Conservation (phyloP, 352 stramenopile species). For the Phytophthora megakarya region DNA sequence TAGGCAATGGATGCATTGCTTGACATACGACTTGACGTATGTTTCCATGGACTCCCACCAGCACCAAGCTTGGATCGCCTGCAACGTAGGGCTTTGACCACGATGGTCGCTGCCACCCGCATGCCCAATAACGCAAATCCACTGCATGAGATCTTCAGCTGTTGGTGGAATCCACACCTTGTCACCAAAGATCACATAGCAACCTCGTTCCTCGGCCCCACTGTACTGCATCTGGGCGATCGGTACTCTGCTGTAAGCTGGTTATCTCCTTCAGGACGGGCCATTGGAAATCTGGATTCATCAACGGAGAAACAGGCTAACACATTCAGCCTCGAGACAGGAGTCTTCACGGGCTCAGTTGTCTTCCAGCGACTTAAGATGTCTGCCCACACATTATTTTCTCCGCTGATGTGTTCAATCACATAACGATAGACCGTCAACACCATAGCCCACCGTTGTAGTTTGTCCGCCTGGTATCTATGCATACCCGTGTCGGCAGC, state of each 20-base stretch:
- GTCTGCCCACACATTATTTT: conserved; percentile 5
- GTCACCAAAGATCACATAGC: neutral
- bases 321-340: neutral
- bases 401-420: conserved; percentile 6
- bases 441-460: conserved; percentile 11
- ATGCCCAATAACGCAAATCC: neutral
- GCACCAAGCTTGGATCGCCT: neutral
- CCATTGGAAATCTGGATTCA: neutral
- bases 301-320: neutral
- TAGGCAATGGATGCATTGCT: neutral
- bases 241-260: neutral
- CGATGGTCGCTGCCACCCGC: neutral
- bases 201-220: neutral
- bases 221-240: neutral
- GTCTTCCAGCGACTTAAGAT: neutral
- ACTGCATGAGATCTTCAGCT: neutral
- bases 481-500: neutral
- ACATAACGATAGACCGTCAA: neutral
- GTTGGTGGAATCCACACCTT: neutral
- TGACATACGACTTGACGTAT: conserved; percentile 3
- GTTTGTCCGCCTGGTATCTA: neutral
- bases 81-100: neutral
- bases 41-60: neutral
- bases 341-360: neutral
- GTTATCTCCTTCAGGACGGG: neutral